Evolutionary conservation across 2,329 filamentous ascomycete genomes (phyloP), one percentile per base, ranked within the genome.

Genomic region (Nothophaeocryptopus gaeumannii): DNA sequence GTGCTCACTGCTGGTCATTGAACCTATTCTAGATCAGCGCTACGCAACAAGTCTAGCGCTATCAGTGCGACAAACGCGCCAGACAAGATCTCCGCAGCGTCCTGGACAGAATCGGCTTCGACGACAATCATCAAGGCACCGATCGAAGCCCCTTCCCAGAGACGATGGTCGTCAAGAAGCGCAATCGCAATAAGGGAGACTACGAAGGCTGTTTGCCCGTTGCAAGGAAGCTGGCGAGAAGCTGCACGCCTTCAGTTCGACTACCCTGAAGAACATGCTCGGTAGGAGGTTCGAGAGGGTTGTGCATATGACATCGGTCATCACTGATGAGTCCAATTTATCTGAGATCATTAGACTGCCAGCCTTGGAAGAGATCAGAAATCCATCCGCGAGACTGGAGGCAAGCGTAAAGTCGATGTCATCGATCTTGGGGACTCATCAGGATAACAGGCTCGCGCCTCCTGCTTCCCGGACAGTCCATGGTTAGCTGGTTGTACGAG

Each of bases 151-250:
- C 15, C 8, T 26, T 4, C 20, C 20, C 20, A 7, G 38, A 40
- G 5, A 40, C 38, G 26, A 20, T 40, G 2, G 38, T 40, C 3
- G 38, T 40, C 10, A 41, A 12, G 20, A 41, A 41, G n/a, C 29
- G 16, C n/a, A 41, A 14, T n/a, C 29, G 31, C 20, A 26, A 30
- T 11, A 41, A 41, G 26, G 15, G 14, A 8, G 39, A 11, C 14
- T 41, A 26, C 39, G 26, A 30, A 14, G 39, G n/a, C 9, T 41
- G 39, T 30, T 8, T 41, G 26, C 26, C 10, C 16, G 39, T 29
- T 41, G 39, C n/a, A 20, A 41, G n/a, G 39, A 41, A 41, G 39
- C 39, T 13, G 39, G 39, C 9, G 39, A 41, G 14, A 13, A 26
- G 10, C 31, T 41, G 39, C 10, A 29, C 8, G n/a, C 10, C 16